These are phyloP conservation scores for Penicillium sp. DNA, from an alignment of 2,329 filamentous ascomycete species.

Conservation along the genomic window DNA sequence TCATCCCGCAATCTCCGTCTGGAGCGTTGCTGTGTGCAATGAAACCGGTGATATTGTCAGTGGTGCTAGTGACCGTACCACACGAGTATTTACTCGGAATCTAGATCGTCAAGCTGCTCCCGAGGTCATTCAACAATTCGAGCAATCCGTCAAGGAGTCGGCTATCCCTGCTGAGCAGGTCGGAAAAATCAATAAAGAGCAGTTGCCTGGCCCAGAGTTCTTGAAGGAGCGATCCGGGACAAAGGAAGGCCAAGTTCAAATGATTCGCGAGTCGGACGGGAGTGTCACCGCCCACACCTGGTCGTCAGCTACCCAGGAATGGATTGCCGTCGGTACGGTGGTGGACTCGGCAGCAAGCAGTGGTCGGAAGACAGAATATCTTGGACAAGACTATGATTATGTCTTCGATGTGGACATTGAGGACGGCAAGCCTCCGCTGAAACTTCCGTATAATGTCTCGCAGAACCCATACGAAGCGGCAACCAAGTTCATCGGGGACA, in stretches of 20 bases:
- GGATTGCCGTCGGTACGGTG: slow-evolving; percentile 90
- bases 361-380: slow-evolving; percentile 73
- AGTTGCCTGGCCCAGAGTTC: slow-evolving; percentile 86
- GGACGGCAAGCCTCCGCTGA: slow-evolving; percentile 87
- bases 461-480: slow-evolving; percentile 92
- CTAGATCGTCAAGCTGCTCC: slow-evolving; percentile 69
- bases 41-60: slow-evolving; percentile 91
- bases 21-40: slow-evolving; percentile 80
- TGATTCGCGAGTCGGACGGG: slow-evolving; percentile 81
- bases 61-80: slow-evolving; percentile 83
- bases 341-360: slow-evolving; percentile 85
- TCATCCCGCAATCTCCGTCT: slow-evolving; percentile 94
- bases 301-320: slow-evolving; percentile 71
- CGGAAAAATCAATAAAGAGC: slow-evolving; percentile 84
- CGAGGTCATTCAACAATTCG: slow-evolving; percentile 71
- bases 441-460: slow-evolving; percentile 89
- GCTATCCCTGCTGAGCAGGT: slow-evolving; percentile 86
- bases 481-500: slow-evolving; percentile 84
- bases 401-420: slow-evolving; percentile 97
- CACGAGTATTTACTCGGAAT: slow-evolving; percentile 79
- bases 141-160: slow-evolving; percentile 78
- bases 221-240: slow-evolving; percentile 78
- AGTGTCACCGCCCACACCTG: slow-evolving; percentile 85
- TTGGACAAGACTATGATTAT: slow-evolving; percentile 89
- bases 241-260: slow-evolving; percentile 95